Evolutionary conservation across 495 filamentous ascomycete genomes (phyloP).

Genomic region (Penicilliopsis zonata): DNA sequence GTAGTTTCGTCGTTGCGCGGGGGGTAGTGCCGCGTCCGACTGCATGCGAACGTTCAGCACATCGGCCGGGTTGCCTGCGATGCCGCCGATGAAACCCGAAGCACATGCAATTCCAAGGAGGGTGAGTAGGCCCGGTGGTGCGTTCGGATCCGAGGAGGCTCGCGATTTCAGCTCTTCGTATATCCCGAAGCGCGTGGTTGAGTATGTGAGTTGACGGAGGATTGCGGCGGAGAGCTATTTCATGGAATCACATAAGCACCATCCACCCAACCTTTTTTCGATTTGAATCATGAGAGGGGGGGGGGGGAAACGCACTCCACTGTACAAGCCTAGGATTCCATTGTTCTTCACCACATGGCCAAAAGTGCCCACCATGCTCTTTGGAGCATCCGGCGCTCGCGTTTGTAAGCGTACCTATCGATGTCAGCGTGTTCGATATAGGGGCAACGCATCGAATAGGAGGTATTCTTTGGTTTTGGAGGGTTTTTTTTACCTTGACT

Average conservation of each 20-base stretch:
- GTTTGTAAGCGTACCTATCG: slow-evolving; percentile 80
- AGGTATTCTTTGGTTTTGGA: slow-evolving; percentile 1
- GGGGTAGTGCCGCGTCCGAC: slow-evolving; percentile 74
- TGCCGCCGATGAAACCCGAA: slow-evolving; percentile 80
- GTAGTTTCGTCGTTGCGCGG: slow-evolving; percentile 70
- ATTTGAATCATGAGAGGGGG: background rate
- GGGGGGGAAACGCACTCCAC: slow-evolving; percentile 43
- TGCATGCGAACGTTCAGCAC: slow-evolving; percentile 99
- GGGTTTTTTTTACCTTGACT: slow-evolving; percentile 37
- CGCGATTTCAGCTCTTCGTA: slow-evolving; percentile 83
- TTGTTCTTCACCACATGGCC: slow-evolving; percentile 55
- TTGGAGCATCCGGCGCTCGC: slow-evolving; percentile 50
- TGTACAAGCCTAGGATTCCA: slow-evolving; percentile 69
- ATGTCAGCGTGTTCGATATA: slow-evolving; percentile 9
- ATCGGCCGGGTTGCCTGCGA: slow-evolving; percentile 89
- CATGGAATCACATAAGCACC: background rate
- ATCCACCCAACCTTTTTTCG: slow-evolving; percentile 3
- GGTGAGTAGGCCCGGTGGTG: slow-evolving; percentile 47
- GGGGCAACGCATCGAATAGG: slow-evolving; percentile 3
- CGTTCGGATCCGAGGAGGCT: slow-evolving; percentile 35
- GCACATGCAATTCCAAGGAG: slow-evolving; percentile 69
- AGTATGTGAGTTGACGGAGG: slow-evolving; percentile 84
- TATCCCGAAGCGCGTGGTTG: slow-evolving; percentile 83
- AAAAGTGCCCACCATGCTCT: slow-evolving; percentile 72
- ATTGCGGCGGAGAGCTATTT: slow-evolving; percentile 76